These are phyloP conservation scores for Hippophae rhamnoides DNA, from an alignment of 306 rosid genomes.

Conservation along the genomic window DNA sequence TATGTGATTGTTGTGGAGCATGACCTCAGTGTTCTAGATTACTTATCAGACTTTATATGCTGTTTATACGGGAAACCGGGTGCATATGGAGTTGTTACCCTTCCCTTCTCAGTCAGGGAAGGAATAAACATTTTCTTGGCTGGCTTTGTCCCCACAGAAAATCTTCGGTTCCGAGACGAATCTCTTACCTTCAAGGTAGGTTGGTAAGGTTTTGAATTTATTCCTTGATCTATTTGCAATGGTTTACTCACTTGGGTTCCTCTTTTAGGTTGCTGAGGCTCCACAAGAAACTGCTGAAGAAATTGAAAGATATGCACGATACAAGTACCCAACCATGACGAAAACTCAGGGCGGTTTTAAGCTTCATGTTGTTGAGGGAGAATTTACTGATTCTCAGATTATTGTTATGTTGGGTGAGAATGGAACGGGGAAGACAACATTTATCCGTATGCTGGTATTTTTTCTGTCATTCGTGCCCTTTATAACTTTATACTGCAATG, in stretches of 20 bases:
- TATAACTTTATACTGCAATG: background rate
- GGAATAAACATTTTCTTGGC: conserved; percentile 98
- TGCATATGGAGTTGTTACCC: conserved; percentile 97
- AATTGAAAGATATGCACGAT: conserved; percentile 82
- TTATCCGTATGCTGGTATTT: conserved; percentile 95
- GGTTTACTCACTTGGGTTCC: conserved; percentile 13
- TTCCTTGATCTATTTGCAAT: background rate
- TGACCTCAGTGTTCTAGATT: conserved; percentile 96
- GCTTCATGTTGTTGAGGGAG: conserved; percentile 81
- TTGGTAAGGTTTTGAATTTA: conserved; percentile 2
- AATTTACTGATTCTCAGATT: conserved; percentile 97
- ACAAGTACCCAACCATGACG: conserved; percentile 80
- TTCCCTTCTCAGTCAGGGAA: conserved; percentile 98
- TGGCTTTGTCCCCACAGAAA: conserved; percentile 97
- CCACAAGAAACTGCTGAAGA: conserved; percentile 95
- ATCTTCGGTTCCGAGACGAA: conserved; percentile 86
- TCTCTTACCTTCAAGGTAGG: conserved; percentile 86
- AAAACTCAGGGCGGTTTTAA: conserved; percentile 86
- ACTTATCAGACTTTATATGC: conserved; percentile 96
- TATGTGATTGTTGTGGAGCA: conserved; percentile 99
- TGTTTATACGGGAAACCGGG: conserved; percentile 98
- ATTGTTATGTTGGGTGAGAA: conserved; percentile 98
- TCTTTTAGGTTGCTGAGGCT: conserved; percentile 89
- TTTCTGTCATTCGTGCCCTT: conserved; percentile 3
- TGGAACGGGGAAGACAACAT: conserved; percentile 98